Conservation (phyloP, 257 asterid genomes). For the Nicotiana noctiflora region DNA sequence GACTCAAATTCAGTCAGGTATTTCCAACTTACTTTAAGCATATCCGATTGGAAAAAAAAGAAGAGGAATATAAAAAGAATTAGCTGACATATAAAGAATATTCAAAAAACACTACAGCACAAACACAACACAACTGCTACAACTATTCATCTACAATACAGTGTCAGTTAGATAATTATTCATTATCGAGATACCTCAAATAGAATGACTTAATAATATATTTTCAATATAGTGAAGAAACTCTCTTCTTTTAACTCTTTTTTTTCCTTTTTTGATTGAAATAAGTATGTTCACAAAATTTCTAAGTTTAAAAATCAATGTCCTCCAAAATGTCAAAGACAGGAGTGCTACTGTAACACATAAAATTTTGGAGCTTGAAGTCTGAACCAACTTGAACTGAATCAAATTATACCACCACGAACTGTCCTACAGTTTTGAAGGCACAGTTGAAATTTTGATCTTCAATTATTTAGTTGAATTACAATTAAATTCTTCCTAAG, state of each 20-base stretch:
- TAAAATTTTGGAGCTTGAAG: not conserved
- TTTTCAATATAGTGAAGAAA: not conserved
- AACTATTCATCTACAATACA: not conserved
- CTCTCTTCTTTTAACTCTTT: not conserved
- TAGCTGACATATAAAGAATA: not conserved
- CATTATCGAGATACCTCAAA: not conserved
- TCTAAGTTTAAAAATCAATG: not conserved
- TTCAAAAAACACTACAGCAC: not conserved
- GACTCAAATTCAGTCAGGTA: not conserved
- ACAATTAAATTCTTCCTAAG: not conserved
- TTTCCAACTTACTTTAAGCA: not conserved
- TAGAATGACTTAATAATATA: not conserved
- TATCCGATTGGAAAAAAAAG: not conserved
- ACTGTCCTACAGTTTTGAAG: not conserved
- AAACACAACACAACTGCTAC: not conserved
- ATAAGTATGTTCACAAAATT: not conserved
- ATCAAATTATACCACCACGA: not conserved
- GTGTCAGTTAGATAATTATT: not conserved
- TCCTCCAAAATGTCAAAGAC: not conserved
- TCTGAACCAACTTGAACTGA: not conserved
- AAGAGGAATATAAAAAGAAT: not conserved
- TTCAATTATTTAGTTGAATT: not conserved
- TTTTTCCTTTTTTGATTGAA: not conserved
- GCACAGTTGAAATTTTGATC: not conserved
- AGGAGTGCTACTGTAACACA: not conserved